Conservation (phyloP, 1,284 basidiomycete species). For the Hymenochaete sp. region DNA sequence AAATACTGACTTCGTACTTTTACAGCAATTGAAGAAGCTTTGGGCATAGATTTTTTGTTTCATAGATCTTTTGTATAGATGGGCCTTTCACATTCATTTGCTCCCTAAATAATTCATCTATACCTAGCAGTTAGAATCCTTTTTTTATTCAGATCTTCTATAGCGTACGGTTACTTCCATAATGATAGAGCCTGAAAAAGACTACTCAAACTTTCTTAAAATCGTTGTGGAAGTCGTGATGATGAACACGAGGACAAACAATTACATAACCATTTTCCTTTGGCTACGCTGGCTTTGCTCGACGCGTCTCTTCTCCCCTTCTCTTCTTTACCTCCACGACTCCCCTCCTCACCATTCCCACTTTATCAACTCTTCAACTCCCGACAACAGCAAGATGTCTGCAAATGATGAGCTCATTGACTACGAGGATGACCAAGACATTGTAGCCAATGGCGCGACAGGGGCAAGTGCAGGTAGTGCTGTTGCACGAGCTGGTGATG, state of each 20-base stretch:
- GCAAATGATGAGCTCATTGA: conserved; percentile 77
- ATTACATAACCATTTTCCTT: conserved; percentile 1
- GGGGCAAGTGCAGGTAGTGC: conserved; percentile 44
- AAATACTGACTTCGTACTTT: neutral
- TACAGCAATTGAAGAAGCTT: conserved; percentile 16
- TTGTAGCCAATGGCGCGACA: conserved; percentile 56
- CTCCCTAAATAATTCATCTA: no score
- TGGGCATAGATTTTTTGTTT: conserved; percentile 6
- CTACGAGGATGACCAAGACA: conserved; percentile 92
- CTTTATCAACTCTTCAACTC: conserved; percentile 21
- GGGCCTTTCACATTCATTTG: no score
- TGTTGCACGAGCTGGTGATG: conserved; percentile 41
- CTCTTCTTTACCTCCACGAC: neutral
- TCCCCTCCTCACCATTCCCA: conserved; percentile 1
- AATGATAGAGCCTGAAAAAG: no score
- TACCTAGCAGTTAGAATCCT: no score
- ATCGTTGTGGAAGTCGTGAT: no score
- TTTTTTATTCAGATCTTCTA: no score
- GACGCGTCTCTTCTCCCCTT: neutral
- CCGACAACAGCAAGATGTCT: no score
- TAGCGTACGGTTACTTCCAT: no score
- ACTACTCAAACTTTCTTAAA: no score
- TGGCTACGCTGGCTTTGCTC: neutral
- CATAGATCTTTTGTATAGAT: neutral
- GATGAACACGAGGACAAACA: neutral